These are phyloP conservation scores for Alternaria consortialis DNA, from an alignment of 2,329 filamentous ascomycete species.

Conservation along the genomic window DNA sequence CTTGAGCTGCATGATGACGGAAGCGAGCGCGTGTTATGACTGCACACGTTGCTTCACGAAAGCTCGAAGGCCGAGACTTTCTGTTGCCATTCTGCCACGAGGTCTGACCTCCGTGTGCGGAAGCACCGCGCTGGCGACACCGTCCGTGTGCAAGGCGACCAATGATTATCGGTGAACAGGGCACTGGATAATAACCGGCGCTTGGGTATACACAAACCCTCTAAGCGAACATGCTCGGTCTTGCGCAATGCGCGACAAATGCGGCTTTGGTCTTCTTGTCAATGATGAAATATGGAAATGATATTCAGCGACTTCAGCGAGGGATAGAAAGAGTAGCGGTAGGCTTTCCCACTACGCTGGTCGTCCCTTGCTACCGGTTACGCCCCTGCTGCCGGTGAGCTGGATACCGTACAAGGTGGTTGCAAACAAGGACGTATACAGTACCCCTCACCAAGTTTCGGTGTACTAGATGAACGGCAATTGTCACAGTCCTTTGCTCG, in stretches of 20 bases:
- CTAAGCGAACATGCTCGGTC: slow-evolving; percentile 17
- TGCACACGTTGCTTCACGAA: slow-evolving; percentile 26
- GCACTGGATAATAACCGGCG: slow-evolving; percentile 25
- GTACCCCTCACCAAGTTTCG: slow-evolving; percentile 14
- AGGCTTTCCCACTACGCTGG: slow-evolving; percentile 24
- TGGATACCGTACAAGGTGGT: slow-evolving; percentile 15
- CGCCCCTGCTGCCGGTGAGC: slow-evolving; percentile 25
- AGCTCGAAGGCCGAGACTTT: slow-evolving; percentile 29
- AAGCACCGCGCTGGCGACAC: slow-evolving; percentile 17
- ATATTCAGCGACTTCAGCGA: slow-evolving; percentile 3
- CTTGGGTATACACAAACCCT: slow-evolving; percentile 25
- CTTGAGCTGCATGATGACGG: slow-evolving; percentile 40
- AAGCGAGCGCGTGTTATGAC: slow-evolving; percentile 20
- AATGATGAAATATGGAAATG: slow-evolving; percentile 10
- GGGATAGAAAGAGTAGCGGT: slow-evolving; percentile 8
- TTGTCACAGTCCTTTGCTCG: slow-evolving; percentile 19
- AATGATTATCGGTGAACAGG: slow-evolving; percentile 26
- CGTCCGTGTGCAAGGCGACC: slow-evolving; percentile 27
- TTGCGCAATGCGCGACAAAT: slow-evolving; percentile 17
- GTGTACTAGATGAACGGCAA: slow-evolving; percentile 24
- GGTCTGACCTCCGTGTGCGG: slow-evolving; percentile 25
- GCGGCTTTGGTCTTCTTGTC: slow-evolving; percentile 11
- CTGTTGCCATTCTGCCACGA: slow-evolving; percentile 35
- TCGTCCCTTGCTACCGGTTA: slow-evolving; percentile 24
- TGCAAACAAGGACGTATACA: slow-evolving; percentile 13